phyloP scores from a whole-genome alignment of 163 green algal species.

The Chlorella variabilis region DNA sequence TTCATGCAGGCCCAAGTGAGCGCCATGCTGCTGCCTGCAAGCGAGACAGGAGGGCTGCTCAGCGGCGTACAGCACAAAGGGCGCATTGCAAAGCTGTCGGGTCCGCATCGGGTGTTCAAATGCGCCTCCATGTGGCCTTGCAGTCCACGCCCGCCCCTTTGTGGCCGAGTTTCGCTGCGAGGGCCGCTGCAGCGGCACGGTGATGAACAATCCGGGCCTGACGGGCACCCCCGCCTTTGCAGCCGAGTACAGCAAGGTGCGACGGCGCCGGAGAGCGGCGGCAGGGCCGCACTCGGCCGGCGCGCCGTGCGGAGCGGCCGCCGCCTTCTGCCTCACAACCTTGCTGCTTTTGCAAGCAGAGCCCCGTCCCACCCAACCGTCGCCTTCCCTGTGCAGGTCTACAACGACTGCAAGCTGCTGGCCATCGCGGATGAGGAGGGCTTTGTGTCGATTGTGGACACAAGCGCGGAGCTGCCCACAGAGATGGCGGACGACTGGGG shows the following conservation, averaged over 20 bases:
- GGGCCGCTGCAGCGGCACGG: neutral
- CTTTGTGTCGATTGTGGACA: constrained; percentile 74
- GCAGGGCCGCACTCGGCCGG: too few relatives aligned
- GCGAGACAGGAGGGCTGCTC: neutral
- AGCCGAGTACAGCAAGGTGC: constrained; percentile 33
- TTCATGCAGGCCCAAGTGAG: neutral
- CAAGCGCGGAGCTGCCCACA: constrained; percentile 42
- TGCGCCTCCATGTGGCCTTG: neutral
- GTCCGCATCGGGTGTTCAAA: constrained; percentile 3
- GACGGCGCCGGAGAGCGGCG: neutral
- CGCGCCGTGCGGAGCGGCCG: neutral
- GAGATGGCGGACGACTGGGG: constrained; percentile 34
- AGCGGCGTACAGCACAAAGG: neutral
- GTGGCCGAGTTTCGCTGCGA: constrained; percentile 38
- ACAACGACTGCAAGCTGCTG: constrained; percentile 56
- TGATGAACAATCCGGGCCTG: constrained; percentile 34
- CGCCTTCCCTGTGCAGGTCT: constrained; percentile 32
- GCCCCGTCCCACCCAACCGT: neutral
- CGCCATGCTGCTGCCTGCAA: neutral
- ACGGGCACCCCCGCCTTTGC: constrained; percentile 37
- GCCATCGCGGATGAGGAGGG: constrained; percentile 83
- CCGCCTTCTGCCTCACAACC: too few relatives aligned
- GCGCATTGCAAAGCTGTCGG: neutral
- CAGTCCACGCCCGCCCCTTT: constrained; percentile 32
- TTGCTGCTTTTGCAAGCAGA: neutral